Evolutionary conservation across 768 basidiomycete genomes (phyloP).

Genomic region (Paxillus rubicundulus): DNA sequence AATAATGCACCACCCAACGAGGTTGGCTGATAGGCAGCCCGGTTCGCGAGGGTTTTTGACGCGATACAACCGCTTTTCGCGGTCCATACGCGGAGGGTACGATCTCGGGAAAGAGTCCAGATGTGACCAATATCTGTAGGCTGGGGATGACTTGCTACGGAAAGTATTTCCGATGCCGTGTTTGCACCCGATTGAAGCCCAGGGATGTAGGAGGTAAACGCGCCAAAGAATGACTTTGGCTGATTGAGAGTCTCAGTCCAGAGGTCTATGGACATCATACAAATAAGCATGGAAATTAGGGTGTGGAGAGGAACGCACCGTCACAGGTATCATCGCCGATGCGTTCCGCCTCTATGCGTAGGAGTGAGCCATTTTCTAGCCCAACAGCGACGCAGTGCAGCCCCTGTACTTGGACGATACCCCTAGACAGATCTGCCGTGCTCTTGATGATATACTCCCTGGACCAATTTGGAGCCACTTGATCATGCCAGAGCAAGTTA

Average conservation of each 20-base stretch:
- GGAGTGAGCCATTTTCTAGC: conserved; percentile 57
- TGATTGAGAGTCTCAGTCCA: conserved; percentile 69
- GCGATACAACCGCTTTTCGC: conserved; percentile 71
- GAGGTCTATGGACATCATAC: conserved; percentile 46
- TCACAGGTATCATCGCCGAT: conserved; percentile 52
- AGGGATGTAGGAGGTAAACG: conserved; percentile 65
- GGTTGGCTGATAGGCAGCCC: conserved; percentile 32
- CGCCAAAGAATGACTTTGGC: conserved; percentile 63
- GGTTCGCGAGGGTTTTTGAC: conserved; percentile 48
- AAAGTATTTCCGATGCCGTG: conserved; percentile 60
- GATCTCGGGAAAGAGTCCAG: conserved; percentile 87
- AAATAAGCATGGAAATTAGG: conserved; percentile 5
- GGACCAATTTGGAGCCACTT: conserved; percentile 53
- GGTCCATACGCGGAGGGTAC: conserved; percentile 83
- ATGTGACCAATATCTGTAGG: conserved; percentile 72
- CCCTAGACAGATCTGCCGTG: conserved; percentile 40
- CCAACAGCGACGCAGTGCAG: conserved; percentile 64
- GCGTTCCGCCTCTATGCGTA: conserved; percentile 67
- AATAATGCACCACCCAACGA: conserved; percentile 34
- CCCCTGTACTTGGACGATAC: conserved; percentile 65
- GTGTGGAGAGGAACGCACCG: conserved; percentile 43
- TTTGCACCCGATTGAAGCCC: conserved; percentile 44
- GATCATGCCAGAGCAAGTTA: conserved; percentile 57
- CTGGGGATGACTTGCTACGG: conserved; percentile 70
- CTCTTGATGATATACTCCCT: conserved; percentile 67